Conservation (phyloP, 2,329 filamentous ascomycete species). For the Westerdykella ornata region DNA sequence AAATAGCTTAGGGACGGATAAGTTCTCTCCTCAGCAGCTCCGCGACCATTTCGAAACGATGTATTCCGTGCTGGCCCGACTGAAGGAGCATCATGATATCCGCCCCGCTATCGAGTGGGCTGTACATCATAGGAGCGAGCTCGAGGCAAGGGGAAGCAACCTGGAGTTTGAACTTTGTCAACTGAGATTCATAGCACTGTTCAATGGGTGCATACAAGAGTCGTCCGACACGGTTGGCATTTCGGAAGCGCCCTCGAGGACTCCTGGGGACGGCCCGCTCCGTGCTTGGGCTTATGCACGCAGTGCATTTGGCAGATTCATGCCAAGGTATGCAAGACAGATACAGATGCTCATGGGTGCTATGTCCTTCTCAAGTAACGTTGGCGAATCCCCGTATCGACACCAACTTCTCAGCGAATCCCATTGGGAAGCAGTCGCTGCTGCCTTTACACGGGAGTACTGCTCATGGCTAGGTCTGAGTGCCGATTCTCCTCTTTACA, state of each 20-base stretch:
- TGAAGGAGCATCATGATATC: constrained; percentile 66
- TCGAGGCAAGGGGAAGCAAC: constrained; percentile 81
- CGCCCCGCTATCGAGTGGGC: constrained; percentile 85
- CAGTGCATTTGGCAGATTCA: constrained; percentile 66
- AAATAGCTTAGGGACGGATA: constrained; percentile 55
- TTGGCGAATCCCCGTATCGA: constrained; percentile 71
- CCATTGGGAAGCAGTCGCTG: constrained; percentile 74
- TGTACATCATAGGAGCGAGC: constrained; percentile 54
- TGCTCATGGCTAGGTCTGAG: constrained; percentile 85
- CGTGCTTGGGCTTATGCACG: constrained; percentile 72
- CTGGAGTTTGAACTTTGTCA: constrained; percentile 91
- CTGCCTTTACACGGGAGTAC: constrained; percentile 90
- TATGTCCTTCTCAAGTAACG: constrained; percentile 70
- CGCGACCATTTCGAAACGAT: constrained; percentile 62
- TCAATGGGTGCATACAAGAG: constrained; percentile 44
- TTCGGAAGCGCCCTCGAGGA: constrained; percentile 30
- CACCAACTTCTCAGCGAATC: constrained; percentile 66
- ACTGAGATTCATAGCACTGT: constrained; percentile 84
- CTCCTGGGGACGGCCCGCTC: constrained; percentile 44
- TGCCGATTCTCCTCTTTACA: constrained; percentile 85
- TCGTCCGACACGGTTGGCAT: constrained; percentile 44
- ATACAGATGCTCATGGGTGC: constrained; percentile 76
- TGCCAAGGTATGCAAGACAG: constrained; percentile 66
- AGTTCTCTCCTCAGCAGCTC: constrained; percentile 60
- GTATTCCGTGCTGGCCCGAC: constrained; percentile 78